Evolutionary conservation across 805 yeast species (phyloP), one percentile per base, ranked within the genome.

Genomic region (Candida coleopterorum): DNA sequence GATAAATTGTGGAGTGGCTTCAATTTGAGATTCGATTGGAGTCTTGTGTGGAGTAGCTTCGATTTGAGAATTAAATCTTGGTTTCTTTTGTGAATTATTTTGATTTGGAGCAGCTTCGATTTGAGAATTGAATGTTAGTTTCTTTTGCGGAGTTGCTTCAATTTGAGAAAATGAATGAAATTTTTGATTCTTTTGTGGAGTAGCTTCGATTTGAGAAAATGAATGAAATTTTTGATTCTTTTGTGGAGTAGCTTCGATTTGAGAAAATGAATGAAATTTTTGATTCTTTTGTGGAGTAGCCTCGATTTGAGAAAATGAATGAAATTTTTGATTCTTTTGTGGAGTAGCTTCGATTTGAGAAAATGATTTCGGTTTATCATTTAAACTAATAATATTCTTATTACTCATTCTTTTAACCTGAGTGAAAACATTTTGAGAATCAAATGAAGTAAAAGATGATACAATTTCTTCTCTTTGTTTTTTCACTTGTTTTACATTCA

Each of bases 281-380:
- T 12, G 6, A 18, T 10, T 7, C 6, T 9, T 9, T 12, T n/a
- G 16, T 20, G 32, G 32, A 20, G 32, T 22, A 18, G 29, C 18
- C 21, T 33, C 30, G 6, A 59, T 55, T 35, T 59, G 60, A 7
- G 56, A 45, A 23, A 46, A 38, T 11, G 36, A 33, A 4, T 22
- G 17, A 3, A 22, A 9, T 15, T 37, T 38, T 23, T 23, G 7
- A 9, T 10, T 4, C 27, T 18, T 15, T 18, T 29, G 44, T 4
- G 66, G 67, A 1, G 65, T 60, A 5, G 58, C 57, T 29, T 50
- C 56, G 5, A 60, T 56, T 34, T 59, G 60, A 6, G 56, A 43
- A 17, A 46, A 37, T 9, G 37, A 35, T 22, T 29, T 24, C 11
- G 24, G 17, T 8, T 53, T 55, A 32, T 49, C 41, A 1, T 62